Percentiles rank a stretch among this genome's conserved stretches.
phyloP scores from a whole-genome alignment of 164 flowering plant species.

The Sextonia rubra region DNA sequence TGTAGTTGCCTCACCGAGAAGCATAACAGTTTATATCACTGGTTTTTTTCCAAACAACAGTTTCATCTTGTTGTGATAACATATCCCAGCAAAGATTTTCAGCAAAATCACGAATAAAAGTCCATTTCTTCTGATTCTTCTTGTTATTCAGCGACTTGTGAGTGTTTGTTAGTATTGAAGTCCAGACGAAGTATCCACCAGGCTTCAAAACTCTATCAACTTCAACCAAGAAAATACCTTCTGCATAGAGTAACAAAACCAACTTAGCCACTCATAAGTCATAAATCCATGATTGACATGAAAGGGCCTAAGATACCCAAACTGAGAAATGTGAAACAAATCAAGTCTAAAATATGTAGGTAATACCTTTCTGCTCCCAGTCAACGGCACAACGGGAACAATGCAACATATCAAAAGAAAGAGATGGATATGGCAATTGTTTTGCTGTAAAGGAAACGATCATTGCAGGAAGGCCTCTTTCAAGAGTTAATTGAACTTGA shows the following conservation, averaged over 20 bases:
- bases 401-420: conserved; percentile 96
- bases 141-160: conserved; percentile 48
- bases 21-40: conserved; percentile 56
- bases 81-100: conserved; percentile 83
- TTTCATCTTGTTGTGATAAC: conserved; percentile 93
- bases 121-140: conserved; percentile 67
- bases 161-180: conserved; percentile 73
- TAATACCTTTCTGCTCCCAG: conserved; percentile 89
- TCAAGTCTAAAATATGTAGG: background rate
- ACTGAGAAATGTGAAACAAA: background rate
- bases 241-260: conserved; percentile 36
- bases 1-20: conserved; percentile 50
- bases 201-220: conserved; percentile 89
- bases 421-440: conserved; percentile 88
- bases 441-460: conserved; percentile 70
- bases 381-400: conserved; percentile 84
- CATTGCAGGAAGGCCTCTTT: conserved; percentile 99
- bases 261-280: background rate
- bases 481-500: conserved; percentile 96
- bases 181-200: conserved; percentile 99
- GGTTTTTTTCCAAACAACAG: conserved; percentile 96
- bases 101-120: conserved; percentile 48
- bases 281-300: background rate
- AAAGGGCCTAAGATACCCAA: background rate
- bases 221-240: conserved; percentile 77